phyloP scores from a whole-genome alignment of 2,329 filamentous ascomycete genomes.

The Phaeophleospora eucalypticola region DNA sequence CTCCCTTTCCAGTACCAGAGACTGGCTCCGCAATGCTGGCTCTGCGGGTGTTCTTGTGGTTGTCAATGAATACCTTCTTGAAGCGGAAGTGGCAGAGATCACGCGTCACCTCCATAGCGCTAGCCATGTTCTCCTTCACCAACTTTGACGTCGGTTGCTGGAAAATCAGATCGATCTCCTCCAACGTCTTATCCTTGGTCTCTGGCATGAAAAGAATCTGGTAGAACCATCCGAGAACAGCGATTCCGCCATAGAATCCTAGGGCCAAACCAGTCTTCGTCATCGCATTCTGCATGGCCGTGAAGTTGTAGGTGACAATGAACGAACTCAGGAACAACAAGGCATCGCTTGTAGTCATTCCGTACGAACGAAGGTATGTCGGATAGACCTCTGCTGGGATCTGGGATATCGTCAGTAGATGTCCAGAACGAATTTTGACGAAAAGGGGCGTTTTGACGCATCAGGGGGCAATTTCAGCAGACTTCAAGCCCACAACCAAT shows the following conservation, averaged over 20 bases:
- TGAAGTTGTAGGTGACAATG: conserved; percentile 73
- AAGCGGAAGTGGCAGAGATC: conserved; percentile 44
- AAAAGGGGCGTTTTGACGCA: too few relatives aligned
- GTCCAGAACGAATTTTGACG: too few relatives aligned
- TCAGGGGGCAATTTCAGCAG: too few relatives aligned
- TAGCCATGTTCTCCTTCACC: conserved; percentile 56
- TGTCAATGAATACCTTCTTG: conserved; percentile 46
- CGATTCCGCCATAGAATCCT: conserved; percentile 72
- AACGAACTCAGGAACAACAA: conserved; percentile 68
- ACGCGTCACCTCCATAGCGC: conserved; percentile 41
- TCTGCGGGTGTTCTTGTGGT: conserved; percentile 12
- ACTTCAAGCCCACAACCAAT: too few relatives aligned
- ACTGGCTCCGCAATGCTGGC: conserved; percentile 15
- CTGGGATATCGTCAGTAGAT: too few relatives aligned
- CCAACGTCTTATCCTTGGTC: conserved; percentile 64
- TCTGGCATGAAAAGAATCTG: conserved; percentile 65
- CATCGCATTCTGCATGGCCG: conserved; percentile 65
- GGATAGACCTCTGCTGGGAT: conserved; percentile 60
- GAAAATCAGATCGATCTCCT: conserved; percentile 69
- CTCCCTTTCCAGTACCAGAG: conserved; percentile 8
- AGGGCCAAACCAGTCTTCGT: conserved; percentile 60
- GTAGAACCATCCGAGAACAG: conserved; percentile 65
- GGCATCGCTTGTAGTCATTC: conserved; percentile 67
- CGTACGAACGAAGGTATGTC: conserved; percentile 67
- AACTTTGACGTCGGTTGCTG: conserved; percentile 59